Conservation (phyloP, 2,329 filamentous ascomycete genomes). For the Aspergillus alliaceus region DNA sequence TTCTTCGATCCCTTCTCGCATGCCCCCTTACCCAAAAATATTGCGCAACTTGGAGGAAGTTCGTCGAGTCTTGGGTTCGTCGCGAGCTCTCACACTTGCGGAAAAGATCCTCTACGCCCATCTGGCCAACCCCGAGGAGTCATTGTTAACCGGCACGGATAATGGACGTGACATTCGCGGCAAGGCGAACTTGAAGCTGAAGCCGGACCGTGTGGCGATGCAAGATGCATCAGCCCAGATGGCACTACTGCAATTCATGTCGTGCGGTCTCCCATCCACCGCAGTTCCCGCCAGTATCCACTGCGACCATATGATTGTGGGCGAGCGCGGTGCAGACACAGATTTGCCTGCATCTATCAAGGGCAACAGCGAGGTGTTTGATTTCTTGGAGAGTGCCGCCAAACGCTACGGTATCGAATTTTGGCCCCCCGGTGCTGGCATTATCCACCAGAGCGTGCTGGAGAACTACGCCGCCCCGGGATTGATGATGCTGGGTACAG, state of each 20-base stretch:
- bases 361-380: conserved; percentile 95
- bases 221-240: conserved; percentile 98
- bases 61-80: conserved; percentile 66
- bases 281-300: conserved; percentile 97
- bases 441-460: conserved; percentile 95
- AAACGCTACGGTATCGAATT: conserved; percentile 94
- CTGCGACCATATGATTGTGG: conserved; percentile 98
- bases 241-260: conserved; percentile 98
- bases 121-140: conserved; percentile 84
- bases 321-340: conserved; percentile 81
- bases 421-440: conserved; percentile 90
- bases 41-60: conserved; percentile 76
- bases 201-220: conserved; percentile 97
- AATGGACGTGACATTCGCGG: conserved; percentile 83
- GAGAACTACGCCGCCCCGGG: conserved; percentile 98
- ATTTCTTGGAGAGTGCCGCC: conserved; percentile 90
- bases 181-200: conserved; percentile 90
- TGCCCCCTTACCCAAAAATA: conserved; percentile 80
- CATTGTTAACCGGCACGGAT: conserved; percentile 76
- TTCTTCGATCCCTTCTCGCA: conserved; percentile 50
- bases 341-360: conserved; percentile 83
- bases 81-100: conserved; percentile 73
- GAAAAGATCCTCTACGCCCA: conserved; percentile 99
- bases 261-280: conserved; percentile 82
- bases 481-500: conserved; percentile 97